Base-by-base conservation (phyloP, 257 asterid species). In the Cruciata laevipes region DNA sequence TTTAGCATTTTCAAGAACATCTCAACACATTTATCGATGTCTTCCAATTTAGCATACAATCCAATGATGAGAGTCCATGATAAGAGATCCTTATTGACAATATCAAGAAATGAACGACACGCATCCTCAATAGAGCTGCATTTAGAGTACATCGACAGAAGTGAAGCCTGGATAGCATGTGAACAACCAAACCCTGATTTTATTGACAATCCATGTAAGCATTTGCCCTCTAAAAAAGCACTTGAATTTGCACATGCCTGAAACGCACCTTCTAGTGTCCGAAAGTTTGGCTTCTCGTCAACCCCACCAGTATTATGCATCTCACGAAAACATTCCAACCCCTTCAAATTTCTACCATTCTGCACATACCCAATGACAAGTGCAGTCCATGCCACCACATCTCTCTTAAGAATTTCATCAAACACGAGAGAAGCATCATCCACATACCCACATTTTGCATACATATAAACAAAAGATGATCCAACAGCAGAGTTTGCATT, bases 311-410 rank as follows among this genome's bases (percentile, higher is more conserved):
- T 64, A 65, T 76, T 52, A 67, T 78, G 89, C 97, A 91, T 85
- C 82, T 86, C 76, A 64, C 79, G 72, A 71, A 90, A 75, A 76
- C 80, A 71, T 76, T 75, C 74, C 80, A 87, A 76, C 30, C 85
- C 89, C 72, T 78, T 86, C 75, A 75, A 82, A 61, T 80, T 80
- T 81, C 80, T 81, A 27, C 86, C 91, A 67, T 85, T 85, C 81
- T 86, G 93, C 76, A 88, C 88, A 69, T 58, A 81, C 66, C 96
- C 96, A 70, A 86, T 81, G 24, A 89, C 72, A 44, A 91, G 87
- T 4, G 90, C 89, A 59, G 96, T 88, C 96, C 97, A 91, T 68
- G 86, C 77, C 74, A 83, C 91, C 35, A 86, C 96, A 76, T 88
- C 96, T 71, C 72, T 91, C 53, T 69, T 62, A 30, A 73, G 40